Conservation (phyloP, 495 filamentous ascomycete genomes). For the Penicillium flavigenum region DNA sequence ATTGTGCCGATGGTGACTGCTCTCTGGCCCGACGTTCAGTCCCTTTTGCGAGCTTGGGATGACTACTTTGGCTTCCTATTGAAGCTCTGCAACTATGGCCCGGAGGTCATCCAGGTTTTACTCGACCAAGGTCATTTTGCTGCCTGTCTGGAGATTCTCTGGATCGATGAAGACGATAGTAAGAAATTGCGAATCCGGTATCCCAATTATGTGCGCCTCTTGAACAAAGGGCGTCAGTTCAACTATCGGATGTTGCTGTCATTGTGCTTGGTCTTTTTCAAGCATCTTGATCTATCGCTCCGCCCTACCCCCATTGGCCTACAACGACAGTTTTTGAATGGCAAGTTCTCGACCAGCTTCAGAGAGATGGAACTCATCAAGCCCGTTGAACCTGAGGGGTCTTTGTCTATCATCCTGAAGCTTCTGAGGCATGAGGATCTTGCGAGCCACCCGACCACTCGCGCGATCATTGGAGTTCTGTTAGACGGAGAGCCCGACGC, state of each 20-base stretch:
- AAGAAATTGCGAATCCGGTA: conserved; percentile 52
- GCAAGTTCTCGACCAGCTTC: conserved; percentile 39
- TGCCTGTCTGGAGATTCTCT: conserved; percentile 60
- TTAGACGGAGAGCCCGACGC: conserved; percentile 48
- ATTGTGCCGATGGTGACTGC: conserved; percentile 55
- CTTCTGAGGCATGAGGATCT: conserved; percentile 39
- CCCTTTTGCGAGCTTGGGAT: conserved; percentile 65
- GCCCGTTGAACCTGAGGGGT: conserved; percentile 32
- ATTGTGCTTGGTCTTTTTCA: conserved; percentile 41
- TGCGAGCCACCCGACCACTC: conserved; percentile 30
- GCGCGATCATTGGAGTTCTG: conserved; percentile 42
- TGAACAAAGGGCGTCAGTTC: conserved; percentile 56
- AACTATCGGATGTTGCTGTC: conserved; percentile 46
- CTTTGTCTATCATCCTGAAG: conserved; percentile 44
- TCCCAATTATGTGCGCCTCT: conserved; percentile 53
- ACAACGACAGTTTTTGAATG: conserved; percentile 29
- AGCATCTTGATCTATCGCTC: conserved; percentile 41
- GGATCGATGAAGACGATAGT: conserved; percentile 55
- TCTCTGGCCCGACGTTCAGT: conserved; percentile 56
- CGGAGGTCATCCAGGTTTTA: conserved; percentile 51
- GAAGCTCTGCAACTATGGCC: conserved; percentile 57
- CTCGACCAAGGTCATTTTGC: conserved; percentile 56
- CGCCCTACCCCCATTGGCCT: conserved; percentile 29
- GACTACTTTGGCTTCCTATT: conserved; percentile 75
- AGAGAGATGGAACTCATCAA: conserved; percentile 40